Evolutionary conservation across 331 rosid species (phyloP), one percentile per base, ranked within the genome.

Genomic region (Quercus tomentella): DNA sequence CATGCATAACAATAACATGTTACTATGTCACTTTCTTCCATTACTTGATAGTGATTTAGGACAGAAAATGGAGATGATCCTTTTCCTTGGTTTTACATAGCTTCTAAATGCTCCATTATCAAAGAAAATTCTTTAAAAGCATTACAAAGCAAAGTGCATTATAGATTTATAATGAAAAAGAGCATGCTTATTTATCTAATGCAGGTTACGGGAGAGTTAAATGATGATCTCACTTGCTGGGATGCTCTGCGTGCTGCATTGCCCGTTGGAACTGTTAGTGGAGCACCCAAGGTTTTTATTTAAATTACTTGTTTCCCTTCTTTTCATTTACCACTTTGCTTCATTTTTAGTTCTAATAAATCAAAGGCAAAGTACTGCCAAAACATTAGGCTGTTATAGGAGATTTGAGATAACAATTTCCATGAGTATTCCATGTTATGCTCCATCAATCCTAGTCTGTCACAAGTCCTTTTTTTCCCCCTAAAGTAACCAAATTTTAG

Each of bases 221-320:
- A 75, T 43, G 99, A 93, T 82, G 78, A 89, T 79, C 86, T 93
- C 79, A 90, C 85, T 77, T 86, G 93, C 74, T 96, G 99, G 99
- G 98, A 96, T 87, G 99, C 84, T 65, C 83, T 93, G 82, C 97
- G 93, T n/a, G 85, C 90, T 16, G 98, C 98, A 16, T 82, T 95
- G 84, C 99, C 99, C 0, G 97, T 96, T 71, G 99, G 99, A 75
- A 96, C 99, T 18, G 99, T 96, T 70, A 96, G 99, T 23, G 99
- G 99, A 82, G 99, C 99, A 21, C 98, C 99, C 1, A 96, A 93
- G 99, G 96, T 93, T 31, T 20, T 0, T 18, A 67, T 43, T 66
- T 31, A 0, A 4, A 30, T 31, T 0, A 12, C 71, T 82, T 70
- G 51, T 55, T 37, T n/a, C n/a, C 26, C n/a, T 73, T 56, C 17